These are phyloP conservation scores for Xanthoconium purpureum DNA, from an alignment of 768 basidiomycete species.

Conservation along the genomic window DNA sequence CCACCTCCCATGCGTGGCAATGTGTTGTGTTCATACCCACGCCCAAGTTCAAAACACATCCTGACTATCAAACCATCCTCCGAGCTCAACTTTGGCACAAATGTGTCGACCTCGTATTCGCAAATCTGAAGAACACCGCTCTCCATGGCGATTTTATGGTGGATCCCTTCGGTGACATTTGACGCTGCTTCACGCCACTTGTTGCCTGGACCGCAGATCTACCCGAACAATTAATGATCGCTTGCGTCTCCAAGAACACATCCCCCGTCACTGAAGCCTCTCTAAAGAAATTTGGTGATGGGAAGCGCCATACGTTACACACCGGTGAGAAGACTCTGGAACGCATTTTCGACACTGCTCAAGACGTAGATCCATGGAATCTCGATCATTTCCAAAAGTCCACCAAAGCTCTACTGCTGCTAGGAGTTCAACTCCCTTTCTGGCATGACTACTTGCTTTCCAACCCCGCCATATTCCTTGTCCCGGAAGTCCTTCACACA, in stretches of 20 bases:
- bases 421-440: conserved; percentile 28
- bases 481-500: conserved; percentile 32
- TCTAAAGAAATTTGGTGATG: background rate
- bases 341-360: background rate
- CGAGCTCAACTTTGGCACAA: too few relatives aligned
- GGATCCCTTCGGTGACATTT: background rate
- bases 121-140: too few relatives aligned
- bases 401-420: conserved; percentile 10
- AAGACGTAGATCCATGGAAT: conserved; percentile 21
- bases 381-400: background rate
- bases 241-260: conserved; percentile 5
- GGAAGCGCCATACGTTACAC: background rate
- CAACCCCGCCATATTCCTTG: conserved; percentile 33
- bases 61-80: too few relatives aligned
- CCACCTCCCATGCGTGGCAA: too few relatives aligned
- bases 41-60: too few relatives aligned
- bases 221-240: conserved; percentile 11
- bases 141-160: too few relatives aligned
- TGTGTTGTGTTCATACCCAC: too few relatives aligned
- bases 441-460: conserved; percentile 37
- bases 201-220: conserved; percentile 2
- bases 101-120: too few relatives aligned
- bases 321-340: background rate
- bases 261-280: conserved; percentile 8
- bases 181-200: background rate